A percentile compares a stretch with the other conserved stretches of the same genome.
Evolutionary conservation across 2,329 filamentous ascomycete species (phyloP).

Genomic region (Fusarium pseudograminearum): DNA sequence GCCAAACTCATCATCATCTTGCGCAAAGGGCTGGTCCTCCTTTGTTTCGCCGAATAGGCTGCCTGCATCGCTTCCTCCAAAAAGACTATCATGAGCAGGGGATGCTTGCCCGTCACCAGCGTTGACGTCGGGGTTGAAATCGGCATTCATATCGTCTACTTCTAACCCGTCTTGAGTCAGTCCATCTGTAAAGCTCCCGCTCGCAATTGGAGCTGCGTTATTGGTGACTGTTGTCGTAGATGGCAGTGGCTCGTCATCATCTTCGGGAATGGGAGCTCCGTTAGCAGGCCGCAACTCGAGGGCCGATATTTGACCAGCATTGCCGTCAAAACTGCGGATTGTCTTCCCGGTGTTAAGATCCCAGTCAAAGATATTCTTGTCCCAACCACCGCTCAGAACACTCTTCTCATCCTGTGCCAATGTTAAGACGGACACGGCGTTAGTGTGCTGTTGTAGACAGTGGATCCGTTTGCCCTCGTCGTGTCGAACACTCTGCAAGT

Average conservation of each 20-base stretch:
- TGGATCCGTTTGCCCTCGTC: conserved; percentile 93
- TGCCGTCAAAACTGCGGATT: conserved; percentile 80
- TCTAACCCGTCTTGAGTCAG: conserved; percentile 34
- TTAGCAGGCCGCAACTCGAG: conserved; percentile 87
- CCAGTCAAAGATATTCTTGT: conserved; percentile 95
- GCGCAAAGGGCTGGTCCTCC: conserved; percentile 73
- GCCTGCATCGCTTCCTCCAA: conserved; percentile 81
- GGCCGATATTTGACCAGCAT: conserved; percentile 85
- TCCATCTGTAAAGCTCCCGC: conserved; percentile 57
- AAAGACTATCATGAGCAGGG: conserved; percentile 82
- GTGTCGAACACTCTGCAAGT: conserved; percentile 91
- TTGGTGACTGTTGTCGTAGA: conserved; percentile 83
- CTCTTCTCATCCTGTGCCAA: conserved; percentile 87
- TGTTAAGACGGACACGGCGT: conserved; percentile 88
- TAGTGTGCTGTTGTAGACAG: conserved; percentile 84
- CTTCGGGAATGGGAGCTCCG: conserved; percentile 79
- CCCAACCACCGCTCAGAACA: conserved; percentile 94
- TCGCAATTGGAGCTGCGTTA: conserved; percentile 70
- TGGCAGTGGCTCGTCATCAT: conserved; percentile 68
- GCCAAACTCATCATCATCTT: conserved; percentile 87
- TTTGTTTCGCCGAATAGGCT: conserved; percentile 87
- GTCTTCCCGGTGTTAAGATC: conserved; percentile 88
- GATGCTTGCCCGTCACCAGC: conserved; percentile 68
- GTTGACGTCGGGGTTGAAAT: conserved; percentile 40
- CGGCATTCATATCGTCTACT: conserved; percentile 33